Conservation (phyloP, 2,329 filamentous ascomycete species). For the Claviceps fusiformis region DNA sequence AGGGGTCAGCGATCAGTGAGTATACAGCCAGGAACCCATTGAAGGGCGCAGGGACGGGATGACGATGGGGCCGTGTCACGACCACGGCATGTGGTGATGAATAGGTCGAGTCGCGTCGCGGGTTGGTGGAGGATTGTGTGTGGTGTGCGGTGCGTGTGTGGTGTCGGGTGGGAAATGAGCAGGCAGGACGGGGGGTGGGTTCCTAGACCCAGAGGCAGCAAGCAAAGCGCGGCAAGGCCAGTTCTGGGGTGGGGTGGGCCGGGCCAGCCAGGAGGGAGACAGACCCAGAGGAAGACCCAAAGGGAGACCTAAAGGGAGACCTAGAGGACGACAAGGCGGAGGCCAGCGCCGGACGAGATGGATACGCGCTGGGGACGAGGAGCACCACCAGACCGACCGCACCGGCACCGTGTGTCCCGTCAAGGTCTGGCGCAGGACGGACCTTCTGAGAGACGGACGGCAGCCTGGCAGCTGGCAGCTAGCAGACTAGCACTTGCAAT, state of each 20-base stretch:
- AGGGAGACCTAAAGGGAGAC: no score
- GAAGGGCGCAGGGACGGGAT: constrained; percentile 24
- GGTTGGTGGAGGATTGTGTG: constrained; percentile 24
- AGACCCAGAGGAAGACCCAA: background rate
- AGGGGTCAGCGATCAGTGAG: constrained; percentile 32
- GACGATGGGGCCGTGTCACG: constrained; percentile 35
- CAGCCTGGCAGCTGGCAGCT: no score
- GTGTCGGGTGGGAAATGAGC: constrained; percentile 19
- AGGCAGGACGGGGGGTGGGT: constrained; percentile 5
- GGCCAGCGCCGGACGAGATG: background rate
- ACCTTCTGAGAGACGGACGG: no score
- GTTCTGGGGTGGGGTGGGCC: background rate
- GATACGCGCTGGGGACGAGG: background rate
- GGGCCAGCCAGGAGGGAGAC: background rate
- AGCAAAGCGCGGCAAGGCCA: background rate
- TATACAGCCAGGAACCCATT: constrained; percentile 26
- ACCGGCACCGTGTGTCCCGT: background rate
- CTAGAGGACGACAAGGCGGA: background rate
- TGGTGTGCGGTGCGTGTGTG: constrained; percentile 12
- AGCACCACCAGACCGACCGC: background rate
- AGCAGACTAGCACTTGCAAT: background rate
- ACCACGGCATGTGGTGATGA: constrained; percentile 24
- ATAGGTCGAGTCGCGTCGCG: constrained; percentile 27
- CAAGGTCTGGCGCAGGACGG: no score
- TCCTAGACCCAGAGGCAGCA: background rate